Evolutionary conservation across 2,329 filamentous ascomycete species (phyloP), one percentile per base, ranked within the genome.

Genomic region (Venturia asperata): DNA sequence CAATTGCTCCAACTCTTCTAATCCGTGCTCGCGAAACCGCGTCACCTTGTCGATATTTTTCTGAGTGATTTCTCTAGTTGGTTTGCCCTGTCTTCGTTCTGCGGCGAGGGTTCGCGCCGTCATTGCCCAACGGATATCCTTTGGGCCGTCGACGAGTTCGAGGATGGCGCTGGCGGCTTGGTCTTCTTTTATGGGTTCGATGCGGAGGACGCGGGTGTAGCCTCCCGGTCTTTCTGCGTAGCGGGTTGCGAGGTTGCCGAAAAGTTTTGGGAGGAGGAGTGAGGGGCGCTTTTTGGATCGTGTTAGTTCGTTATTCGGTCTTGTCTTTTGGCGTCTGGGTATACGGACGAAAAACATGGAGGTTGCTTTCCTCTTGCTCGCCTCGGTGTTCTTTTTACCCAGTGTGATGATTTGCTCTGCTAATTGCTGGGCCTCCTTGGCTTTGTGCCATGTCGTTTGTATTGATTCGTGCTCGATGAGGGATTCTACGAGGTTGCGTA

Each of bases 331-430:
- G 34, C 24, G 11, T 10, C 39, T 15, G 39, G 17, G 47, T 39
- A 13, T 27, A 61, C 88, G 66, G 85, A 97, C 94, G 75, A 87
- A 97, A 75, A 99, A 88, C 71, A 92, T 92, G 47, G 84, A 85
- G 71, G 88, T 80, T n/a, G 92, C 93, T 70, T 84, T 85, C 74
- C 86, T 83, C 75, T 85, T 83, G 67, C 88, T 88, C 24, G 91
- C 90, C 72, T 92, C 88, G 49, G 93, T 96, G 76, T 97, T 91
- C 79, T 87, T 89, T 84, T 97, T 99, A 24, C 90, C 93, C 71
- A 96, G 77, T 5, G 92, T 97, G 72, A 99, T 92, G 70, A 97
- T 82, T 81, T 96, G 95, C 75, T 99, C 94, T 9, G 92, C 94
- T 70, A 97, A 77, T 55, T 90, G 85, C 79, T 99, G 94, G 24